Base-by-base conservation (phyloP, 2,329 filamentous ascomycete genomes). In the Aureobasidium sp. region DNA sequence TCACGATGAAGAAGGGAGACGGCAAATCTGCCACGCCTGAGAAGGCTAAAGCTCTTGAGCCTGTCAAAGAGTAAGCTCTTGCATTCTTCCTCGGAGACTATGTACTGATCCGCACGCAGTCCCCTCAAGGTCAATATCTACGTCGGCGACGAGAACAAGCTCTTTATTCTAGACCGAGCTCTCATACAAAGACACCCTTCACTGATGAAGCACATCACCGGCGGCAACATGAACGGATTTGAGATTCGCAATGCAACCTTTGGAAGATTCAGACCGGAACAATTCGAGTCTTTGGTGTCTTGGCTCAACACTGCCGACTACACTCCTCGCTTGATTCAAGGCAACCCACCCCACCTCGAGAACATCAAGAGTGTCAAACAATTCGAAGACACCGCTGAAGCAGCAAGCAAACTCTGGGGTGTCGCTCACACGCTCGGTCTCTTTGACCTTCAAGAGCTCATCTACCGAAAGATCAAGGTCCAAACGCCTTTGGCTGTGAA, bases 111-210 rank as follows among this genome's bases (percentile, higher is more conserved):
- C 3, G 31, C 4, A 8, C 34, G 0, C 17, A 60, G 57, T 20
- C 44, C 57, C 22, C 31, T 36, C 34, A 61, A 61, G 27, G 48
- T 61, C 37, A 61, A 61, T 20, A 29, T 61, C 25, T 61, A 37
- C 48, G 41, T 61, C 8, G 41, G 48, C 29, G 27, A 34, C 27
- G 58, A 61, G 39, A 14, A 41, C 11, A 37, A 55, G 27, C 48
- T 53, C 20, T 62, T 62, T 34, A 39, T 55, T 11, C 27, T 47
- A 12, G 49, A 62, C 17, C 27, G 29, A 17, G 31, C 29, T 5
- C 17, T 34, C 2, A 55, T 62, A 25, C 37, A 55, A 11, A 48
- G 47, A 17, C 25, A 62, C 34, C 51, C 39, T 5, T 20, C n/a
- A 3, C 22, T 62, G 41, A 48, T 22, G 17, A 47, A 39, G 17